Conservation (phyloP, 805 yeast genomes). For the Ogataea sp. region DNA sequence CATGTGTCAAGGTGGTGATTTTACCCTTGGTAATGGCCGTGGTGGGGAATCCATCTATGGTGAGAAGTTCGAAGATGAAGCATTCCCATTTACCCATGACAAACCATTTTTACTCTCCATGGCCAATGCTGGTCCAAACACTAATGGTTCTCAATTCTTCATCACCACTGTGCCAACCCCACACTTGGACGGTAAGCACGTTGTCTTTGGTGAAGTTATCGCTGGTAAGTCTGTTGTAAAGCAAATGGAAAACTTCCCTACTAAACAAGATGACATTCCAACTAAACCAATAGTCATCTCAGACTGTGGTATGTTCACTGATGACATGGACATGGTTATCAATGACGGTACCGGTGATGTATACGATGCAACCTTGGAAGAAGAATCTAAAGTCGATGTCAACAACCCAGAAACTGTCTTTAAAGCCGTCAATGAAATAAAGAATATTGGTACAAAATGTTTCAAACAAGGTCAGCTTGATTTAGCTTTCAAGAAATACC, state of each 20-base stretch:
- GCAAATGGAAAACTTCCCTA: conserved; percentile 62
- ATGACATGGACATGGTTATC: conserved; percentile 38
- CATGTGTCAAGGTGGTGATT: conserved; percentile 96
- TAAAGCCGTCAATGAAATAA: conserved; percentile 54
- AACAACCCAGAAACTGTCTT: conserved; percentile 59
- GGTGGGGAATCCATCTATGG: conserved; percentile 84
- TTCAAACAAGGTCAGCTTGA: conserved; percentile 57
- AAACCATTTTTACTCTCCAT: conserved; percentile 84
- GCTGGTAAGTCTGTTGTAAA: conserved; percentile 77
- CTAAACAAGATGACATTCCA: conserved; percentile 67
- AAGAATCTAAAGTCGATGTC: conserved; percentile 58
- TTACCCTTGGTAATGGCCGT: conserved; percentile 63
- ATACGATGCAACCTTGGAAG: conserved; percentile 69
- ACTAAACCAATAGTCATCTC: conserved; percentile 57
- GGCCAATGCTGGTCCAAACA: conserved; percentile 96
- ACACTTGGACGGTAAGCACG: conserved; percentile 92
- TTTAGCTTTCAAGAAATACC: conserved; percentile 59
- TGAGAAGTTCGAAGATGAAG: conserved; percentile 86
- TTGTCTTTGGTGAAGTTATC: conserved; percentile 87
- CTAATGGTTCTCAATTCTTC: conserved; percentile 95
- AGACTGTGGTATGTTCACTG: conserved; percentile 72
- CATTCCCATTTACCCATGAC: conserved; percentile 67
- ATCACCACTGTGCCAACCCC: conserved; percentile 91
- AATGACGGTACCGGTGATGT: conserved; percentile 83
- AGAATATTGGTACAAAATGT: conserved; percentile 69